phyloP scores from a whole-genome alignment of 2,329 filamentous ascomycete species.

The Daldinia sp. region DNA sequence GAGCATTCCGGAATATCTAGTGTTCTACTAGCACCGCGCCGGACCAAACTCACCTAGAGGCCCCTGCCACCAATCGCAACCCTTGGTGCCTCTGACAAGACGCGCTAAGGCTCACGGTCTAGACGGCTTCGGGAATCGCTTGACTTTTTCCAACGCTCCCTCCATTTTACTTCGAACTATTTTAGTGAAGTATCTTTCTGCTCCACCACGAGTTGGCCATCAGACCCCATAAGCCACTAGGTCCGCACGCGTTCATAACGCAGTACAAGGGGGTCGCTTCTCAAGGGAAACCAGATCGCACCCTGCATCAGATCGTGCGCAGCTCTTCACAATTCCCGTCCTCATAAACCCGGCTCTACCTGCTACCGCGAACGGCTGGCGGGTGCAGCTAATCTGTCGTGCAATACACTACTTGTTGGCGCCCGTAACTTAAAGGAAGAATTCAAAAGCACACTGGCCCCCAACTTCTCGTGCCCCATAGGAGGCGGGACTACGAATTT shows the following conservation, averaged over 20 bases:
- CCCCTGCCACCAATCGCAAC: slow-evolving; percentile 47
- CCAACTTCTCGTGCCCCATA: slow-evolving; percentile 43
- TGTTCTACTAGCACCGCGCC: slow-evolving; percentile 47
- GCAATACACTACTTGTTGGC: slow-evolving; percentile 39
- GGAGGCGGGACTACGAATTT: slow-evolving; percentile 43
- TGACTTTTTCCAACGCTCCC: slow-evolving; percentile 40
- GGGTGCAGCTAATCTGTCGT: slow-evolving; percentile 38
- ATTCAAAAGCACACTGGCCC: slow-evolving; percentile 46
- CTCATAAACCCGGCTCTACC: slow-evolving; percentile 27
- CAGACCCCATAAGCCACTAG: slow-evolving; percentile 36
- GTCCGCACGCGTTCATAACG: slow-evolving; percentile 37
- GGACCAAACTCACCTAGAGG: slow-evolving; percentile 43
- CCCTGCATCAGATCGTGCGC: slow-evolving; percentile 42
- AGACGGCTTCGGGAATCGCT: slow-evolving; percentile 49
- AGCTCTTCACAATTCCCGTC: slow-evolving; percentile 28
- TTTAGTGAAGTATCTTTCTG: slow-evolving; percentile 48
- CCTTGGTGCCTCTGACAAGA: slow-evolving; percentile 47
- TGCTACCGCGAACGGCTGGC: slow-evolving; percentile 26
- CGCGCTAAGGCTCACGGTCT: slow-evolving; percentile 46
- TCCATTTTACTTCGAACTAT: slow-evolving; percentile 46
- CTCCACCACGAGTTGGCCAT: slow-evolving; percentile 44
- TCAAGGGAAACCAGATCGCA: slow-evolving; percentile 39
- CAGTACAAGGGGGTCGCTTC: slow-evolving; percentile 33
- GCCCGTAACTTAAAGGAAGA: slow-evolving; percentile 44
- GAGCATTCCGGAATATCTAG: slow-evolving; percentile 45